Evolutionary conservation across 768 basidiomycete genomes (phyloP), one percentile per base, ranked within the genome.

Genomic region (Suillus spraguei): DNA sequence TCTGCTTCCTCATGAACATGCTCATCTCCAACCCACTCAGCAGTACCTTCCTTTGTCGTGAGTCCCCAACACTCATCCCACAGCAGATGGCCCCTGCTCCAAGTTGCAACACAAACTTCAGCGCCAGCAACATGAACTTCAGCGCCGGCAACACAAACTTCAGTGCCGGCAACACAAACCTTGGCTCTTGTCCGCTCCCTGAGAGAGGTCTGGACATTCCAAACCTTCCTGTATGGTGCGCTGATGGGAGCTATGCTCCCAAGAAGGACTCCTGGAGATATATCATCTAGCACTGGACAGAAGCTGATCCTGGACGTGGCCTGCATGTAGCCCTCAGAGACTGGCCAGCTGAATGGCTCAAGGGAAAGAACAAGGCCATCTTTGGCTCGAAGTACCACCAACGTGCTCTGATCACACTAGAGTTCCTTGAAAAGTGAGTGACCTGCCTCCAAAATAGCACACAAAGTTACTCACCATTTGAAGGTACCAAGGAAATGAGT

Each of bases 341-440:
- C 14, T 66, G 65, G 65, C 62, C 62, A 4, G 16, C 35, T 11
- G 10, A 38, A 4, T 60, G 62, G 59, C 28, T 13, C 38, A 41
- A 11, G n/a, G 63, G 60, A 1, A 32, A 16, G 33, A 66, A 64
- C 55, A 22, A 42, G 24, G 46, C 22, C 14, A 4, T 55, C 16
- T 64, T 66, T 4, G 32, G n/a, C 10, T 10, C 14, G 5, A 66
- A 66, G n/a, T 58, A 66, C 33, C 16, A 39, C 20, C n/a, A 66
- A n/a, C 33, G 24, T 11, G 38, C 54, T 5, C 5, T 61, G 0
- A 64, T 63, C 1, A 49, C 55, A 1, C 35, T 58, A 3, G 54
- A 66, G 17, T 66, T 64, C 16, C 32, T 66, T 53, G n/a, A n/a
- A n/a, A n/a, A n/a, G n/a, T n/a, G n/a, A n/a, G n/a, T n/a, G n/a